These are phyloP conservation scores for Phytophthora colocasiae DNA, from an alignment of 352 stramenopile genomes.

Conservation along the genomic window DNA sequence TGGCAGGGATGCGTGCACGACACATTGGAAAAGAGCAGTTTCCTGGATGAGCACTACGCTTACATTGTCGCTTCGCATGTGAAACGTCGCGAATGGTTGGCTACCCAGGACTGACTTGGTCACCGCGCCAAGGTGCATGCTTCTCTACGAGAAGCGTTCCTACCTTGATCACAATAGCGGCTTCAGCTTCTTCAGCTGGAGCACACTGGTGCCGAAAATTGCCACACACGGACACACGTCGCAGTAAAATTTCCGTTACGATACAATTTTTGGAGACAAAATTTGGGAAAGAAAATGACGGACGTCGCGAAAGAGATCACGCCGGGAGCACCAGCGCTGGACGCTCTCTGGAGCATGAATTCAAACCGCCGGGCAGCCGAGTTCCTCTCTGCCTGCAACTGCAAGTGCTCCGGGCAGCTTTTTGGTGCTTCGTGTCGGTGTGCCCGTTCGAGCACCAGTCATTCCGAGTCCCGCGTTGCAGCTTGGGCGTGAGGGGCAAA, in stretches of 20 bases:
- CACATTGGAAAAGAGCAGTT: too few relatives aligned
- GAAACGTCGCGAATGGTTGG: not conserved
- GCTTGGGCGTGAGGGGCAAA: constrained; percentile 3
- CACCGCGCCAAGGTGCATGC: not conserved
- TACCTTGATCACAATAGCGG: too few relatives aligned
- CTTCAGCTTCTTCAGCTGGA: too few relatives aligned
- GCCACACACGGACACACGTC: not conserved
- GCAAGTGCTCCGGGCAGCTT: not conserved
- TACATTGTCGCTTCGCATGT: not conserved
- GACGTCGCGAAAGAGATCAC: constrained; percentile 16
- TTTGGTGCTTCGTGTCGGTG: constrained; percentile 2
- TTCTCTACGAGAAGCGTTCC: not conserved
- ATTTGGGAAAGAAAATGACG: constrained; percentile 18
- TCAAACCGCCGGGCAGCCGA: constrained; percentile 9
- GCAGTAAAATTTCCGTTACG: constrained; percentile 10
- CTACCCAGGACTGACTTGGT: not conserved
- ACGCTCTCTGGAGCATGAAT: constrained; percentile 27
- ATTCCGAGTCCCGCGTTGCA: constrained; percentile 2
- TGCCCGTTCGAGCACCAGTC: constrained; percentile 11
- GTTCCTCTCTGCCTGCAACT: not conserved
- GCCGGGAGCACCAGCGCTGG: constrained; percentile 10
- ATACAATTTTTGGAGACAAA: constrained; percentile 15
- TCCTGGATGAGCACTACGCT: too few relatives aligned
- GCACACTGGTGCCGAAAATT: not conserved
- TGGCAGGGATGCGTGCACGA: too few relatives aligned